phyloP scores from a whole-genome alignment of 1,284 basidiomycete genomes.

The Irpex sp. region DNA sequence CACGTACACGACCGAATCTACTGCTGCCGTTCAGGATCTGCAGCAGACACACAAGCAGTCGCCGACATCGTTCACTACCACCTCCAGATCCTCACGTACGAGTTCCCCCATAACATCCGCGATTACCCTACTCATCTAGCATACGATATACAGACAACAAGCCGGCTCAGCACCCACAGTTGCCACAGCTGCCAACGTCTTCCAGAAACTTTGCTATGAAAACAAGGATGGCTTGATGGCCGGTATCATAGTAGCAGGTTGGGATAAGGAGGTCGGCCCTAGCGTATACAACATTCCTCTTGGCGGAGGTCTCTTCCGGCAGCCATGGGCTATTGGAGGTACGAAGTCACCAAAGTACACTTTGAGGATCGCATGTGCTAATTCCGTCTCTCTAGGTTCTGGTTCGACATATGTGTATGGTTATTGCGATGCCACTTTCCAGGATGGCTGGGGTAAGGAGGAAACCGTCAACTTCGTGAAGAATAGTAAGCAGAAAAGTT shows the following conservation, averaged over 20 bases:
- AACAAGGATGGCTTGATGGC: conserved; percentile 91
- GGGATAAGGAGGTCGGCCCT: conserved; percentile 93
- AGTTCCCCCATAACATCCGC: conserved; percentile 8
- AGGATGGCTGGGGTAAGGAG: conserved; percentile 89
- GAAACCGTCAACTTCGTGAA: conserved; percentile 94
- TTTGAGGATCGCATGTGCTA: too few species aligned
- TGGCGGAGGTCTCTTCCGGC: conserved; percentile 90
- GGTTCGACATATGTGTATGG: conserved; percentile 99
- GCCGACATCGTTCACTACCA: conserved; percentile 91
- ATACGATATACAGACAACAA: conserved; percentile 50
- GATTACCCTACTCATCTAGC: not conserved
- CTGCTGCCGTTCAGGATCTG: conserved; percentile 97
- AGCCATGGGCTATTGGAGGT: conserved; percentile 97
- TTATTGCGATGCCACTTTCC: conserved; percentile 98
- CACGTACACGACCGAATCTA: conserved; percentile 97
- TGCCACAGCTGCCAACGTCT: conserved; percentile 77
- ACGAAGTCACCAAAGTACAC: conserved; percentile 2
- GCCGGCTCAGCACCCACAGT: conserved; percentile 74
- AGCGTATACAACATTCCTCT: conserved; percentile 96
- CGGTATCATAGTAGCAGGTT: conserved; percentile 98
- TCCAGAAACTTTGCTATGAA: conserved; percentile 90
- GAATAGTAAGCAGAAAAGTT: conserved; percentile 70
- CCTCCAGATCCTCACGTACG: conserved; percentile 78
- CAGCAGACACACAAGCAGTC: conserved; percentile 96
- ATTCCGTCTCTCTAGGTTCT: conserved; percentile 56